Percentiles rank a stretch among this genome's conserved stretches.
Conservation (phyloP, 1,284 basidiomycete genomes). For the Puccinia horiana region DNA sequence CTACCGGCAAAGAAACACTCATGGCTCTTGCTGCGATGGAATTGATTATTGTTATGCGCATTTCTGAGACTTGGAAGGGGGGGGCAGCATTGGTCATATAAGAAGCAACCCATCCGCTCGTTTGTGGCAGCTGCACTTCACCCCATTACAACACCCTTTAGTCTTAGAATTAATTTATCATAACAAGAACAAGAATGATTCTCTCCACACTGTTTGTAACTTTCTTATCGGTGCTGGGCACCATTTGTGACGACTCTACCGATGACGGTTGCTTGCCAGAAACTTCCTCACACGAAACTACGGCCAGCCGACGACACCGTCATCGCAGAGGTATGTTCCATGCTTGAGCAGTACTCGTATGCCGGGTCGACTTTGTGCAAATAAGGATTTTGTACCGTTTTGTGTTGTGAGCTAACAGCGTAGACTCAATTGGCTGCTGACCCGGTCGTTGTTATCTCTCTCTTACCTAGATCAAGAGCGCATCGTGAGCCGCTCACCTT, state of each 20-base stretch:
- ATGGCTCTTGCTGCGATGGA: neutral
- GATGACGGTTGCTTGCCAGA: neutral
- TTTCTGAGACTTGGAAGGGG: neutral
- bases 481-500: neutral
- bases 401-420: neutral
- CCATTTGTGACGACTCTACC: neutral
- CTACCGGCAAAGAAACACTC: neutral
- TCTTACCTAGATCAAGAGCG: slow-evolving; percentile 1
- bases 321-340: neutral
- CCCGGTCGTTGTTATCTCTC: neutral
- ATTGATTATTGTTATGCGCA: neutral
- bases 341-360: neutral
- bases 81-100: neutral
- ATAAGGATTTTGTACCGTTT: neutral
- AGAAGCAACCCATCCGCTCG: neutral
- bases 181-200: neutral
- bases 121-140: neutral
- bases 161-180: neutral
- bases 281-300: neutral
- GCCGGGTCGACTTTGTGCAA: too few relatives aligned
- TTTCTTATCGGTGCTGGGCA: slow-evolving; percentile 22
- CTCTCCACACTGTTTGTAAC: slow-evolving; percentile 4
- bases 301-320: neutral
- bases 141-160: neutral
- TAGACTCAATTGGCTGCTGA: neutral